phyloP scores from a whole-genome alignment of 257 asterid genomes.

The Prunella vulgaris region DNA sequence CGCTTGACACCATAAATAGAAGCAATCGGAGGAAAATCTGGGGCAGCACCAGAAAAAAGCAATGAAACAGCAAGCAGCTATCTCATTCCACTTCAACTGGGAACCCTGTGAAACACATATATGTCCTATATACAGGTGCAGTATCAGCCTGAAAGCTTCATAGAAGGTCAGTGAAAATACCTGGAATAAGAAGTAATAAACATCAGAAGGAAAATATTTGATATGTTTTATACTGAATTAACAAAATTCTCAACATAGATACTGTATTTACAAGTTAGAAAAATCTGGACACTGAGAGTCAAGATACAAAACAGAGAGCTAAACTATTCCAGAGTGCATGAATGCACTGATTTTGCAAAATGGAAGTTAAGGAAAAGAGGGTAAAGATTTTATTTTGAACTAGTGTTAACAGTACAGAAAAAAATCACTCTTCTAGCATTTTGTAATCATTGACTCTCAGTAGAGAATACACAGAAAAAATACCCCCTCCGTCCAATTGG shows the following conservation, averaged over 20 bases:
- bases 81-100: slow-evolving; percentile 45
- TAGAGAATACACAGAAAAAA: slow-evolving; percentile 2
- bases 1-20: slow-evolving; percentile 14
- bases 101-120: slow-evolving; percentile 65
- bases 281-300: not conserved
- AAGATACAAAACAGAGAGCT: not conserved
- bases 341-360: not conserved
- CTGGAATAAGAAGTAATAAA: slow-evolving; percentile 74
- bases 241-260: not conserved
- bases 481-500: too few relatives aligned
- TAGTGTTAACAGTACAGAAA: not conserved
- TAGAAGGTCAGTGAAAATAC: slow-evolving; percentile 97
- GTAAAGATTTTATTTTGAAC: not conserved
- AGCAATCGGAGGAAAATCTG: slow-evolving; percentile 24
- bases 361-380: not conserved
- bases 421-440: not conserved
- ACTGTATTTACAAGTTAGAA: not conserved
- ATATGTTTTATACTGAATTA: slow-evolving; percentile 1
- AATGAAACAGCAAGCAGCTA: slow-evolving; percentile 39
- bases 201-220: slow-evolving; percentile 39
- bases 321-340: not conserved
- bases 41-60: slow-evolving; percentile 30
- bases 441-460: not conserved
- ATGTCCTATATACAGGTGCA: slow-evolving; percentile 55
- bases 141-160: slow-evolving; percentile 86